Base-by-base conservation (phyloP, 2,329 filamentous ascomycete genomes). In the Tolypocladium guangdongense region DNA sequence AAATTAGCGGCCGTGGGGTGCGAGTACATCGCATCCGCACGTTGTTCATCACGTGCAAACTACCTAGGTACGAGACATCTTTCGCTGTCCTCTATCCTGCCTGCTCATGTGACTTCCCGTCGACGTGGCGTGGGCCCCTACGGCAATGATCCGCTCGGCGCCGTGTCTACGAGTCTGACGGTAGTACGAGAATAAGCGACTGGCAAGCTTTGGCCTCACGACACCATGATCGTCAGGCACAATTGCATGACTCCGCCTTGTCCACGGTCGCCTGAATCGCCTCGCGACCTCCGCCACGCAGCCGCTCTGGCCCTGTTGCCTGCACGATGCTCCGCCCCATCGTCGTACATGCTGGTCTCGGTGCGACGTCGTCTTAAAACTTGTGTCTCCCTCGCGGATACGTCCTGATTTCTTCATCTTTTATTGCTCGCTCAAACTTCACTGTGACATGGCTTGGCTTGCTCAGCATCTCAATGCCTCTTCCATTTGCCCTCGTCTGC, bases 401-500 rank as follows among this genome's bases (percentile, higher is more conserved):
- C 24, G 5, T 43, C 11, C 5, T 45, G 11, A 27, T 10, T 27
- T 27, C 41, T 18, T 45, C 16, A 7, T 18, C 14, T 10, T 30
- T 46, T 8, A 12, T 45, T 45, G 16, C 14, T 27, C 14, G 14
- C n/a, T 20, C 8, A 7, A 4, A 7, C 14, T 7, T 16, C 1
- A 1, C 39, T 2, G 20, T 24, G 39, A 16, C 22, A 46, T 46
- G 43, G 43, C 16, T 20, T 20, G 3, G 27, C 27, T 20, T 32
- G 16, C 4, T 46, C 43, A 4, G 20, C 39, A 33, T 41, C 32
- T 36, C 45, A 27, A 87, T 87, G 84, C 76, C 82, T 22, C 75
- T 90, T 58, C 74, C 74, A 1, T 95, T 93, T 67, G 71, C 75
- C n/a, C 74, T 78, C 56, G 72, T 95, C 47, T 92, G 88, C 71